Conservation (phyloP, 805 yeast species). For the Hanseniaspora meyeri region DNA sequence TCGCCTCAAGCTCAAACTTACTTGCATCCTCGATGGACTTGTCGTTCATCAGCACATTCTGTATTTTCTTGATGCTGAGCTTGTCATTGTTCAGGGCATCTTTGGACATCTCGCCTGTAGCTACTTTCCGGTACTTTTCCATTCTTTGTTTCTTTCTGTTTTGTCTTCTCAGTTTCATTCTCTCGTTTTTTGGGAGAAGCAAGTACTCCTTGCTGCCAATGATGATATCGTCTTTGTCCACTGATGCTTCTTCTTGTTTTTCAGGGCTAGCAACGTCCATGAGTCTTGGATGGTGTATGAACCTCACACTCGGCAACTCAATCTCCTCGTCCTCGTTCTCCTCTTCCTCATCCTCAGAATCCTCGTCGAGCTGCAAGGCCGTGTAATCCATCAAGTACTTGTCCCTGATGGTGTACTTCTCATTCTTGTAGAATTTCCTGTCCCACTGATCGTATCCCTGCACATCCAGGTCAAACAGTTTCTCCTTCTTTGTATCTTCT, state of each 20-base stretch:
- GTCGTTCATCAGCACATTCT: slow-evolving; percentile 66
- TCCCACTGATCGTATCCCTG: slow-evolving; percentile 80
- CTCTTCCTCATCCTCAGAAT: slow-evolving; percentile 21
- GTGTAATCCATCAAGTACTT: slow-evolving; percentile 29
- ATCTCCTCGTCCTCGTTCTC: slow-evolving; percentile 19
- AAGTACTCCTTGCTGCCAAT: slow-evolving; percentile 20
- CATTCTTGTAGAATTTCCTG: slow-evolving; percentile 36
- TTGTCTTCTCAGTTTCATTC: slow-evolving; percentile 58
- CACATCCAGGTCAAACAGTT: not conserved
- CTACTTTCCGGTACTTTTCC: slow-evolving; percentile 64
- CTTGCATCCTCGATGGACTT: slow-evolving; percentile 87
- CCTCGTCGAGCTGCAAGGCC: slow-evolving; percentile 15
- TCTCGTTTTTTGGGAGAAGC: slow-evolving; percentile 63
- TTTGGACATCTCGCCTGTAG: slow-evolving; percentile 71
- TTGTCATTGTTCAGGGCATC: slow-evolving; percentile 57
- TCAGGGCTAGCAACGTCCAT: slow-evolving; percentile 31
- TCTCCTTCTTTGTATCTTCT: slow-evolving; percentile 46
- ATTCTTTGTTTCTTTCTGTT: slow-evolving; percentile 50
- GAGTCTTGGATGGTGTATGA: slow-evolving; percentile 73
- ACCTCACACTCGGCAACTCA: slow-evolving; percentile 44
- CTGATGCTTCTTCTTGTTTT: slow-evolving; percentile 28
- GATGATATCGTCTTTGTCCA: slow-evolving; percentile 25
- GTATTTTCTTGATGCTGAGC: slow-evolving; percentile 68
- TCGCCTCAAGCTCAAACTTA: slow-evolving; percentile 60
- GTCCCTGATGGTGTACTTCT: slow-evolving; percentile 29